Evolutionary conservation across 2,329 filamentous ascomycete genomes (phyloP), one percentile per base, ranked within the genome.

Genomic region (Ascocoryne sarcoides): DNA sequence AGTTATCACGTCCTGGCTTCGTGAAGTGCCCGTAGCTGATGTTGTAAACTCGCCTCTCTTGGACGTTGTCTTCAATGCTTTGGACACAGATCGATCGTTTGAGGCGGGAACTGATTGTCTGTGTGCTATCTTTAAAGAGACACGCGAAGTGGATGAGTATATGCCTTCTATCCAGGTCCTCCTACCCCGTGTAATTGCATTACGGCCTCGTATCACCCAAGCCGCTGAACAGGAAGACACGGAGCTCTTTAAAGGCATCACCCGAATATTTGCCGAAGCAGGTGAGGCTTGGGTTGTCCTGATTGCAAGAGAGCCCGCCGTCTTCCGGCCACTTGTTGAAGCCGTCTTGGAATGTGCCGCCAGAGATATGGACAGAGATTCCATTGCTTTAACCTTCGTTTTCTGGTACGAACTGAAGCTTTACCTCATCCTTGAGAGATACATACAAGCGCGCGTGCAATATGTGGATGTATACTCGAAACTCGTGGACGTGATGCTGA

Each of bases 351-450:
- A 96, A 65, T 95, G 88, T 57, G 89, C 86, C 45, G 77, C 83
- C 9, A 76, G 84, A 51, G 92, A 98, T 61, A 80, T 79, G 59
- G 90, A 95, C 39, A 79, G 84, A 46, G 92, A 98, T 51, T 87
- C 89, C 4, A 88, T 98, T 48, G 85, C 87, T 39, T 79, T 92
- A 55, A 98, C 93, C 0, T 98, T 98, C 64, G 79, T 79, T 51
- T 96, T 98, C 66, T 98, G 92, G 92, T 96, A 93, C 60, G 92
- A 98, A 59, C 73, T 98, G 34, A 98, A 98, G 69, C 88, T 95
- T 61, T 95, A 94, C 60, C 71, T 98, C 35, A 88, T 89, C 2
- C 65, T 98, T 39, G 90, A 96, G 26, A 82, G 82, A 51, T 98
- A 95, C 60, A 84, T 85, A 37, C 75, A 88, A 54, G 84, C 89